Evolutionary conservation across 306 rosid genomes (phyloP), one percentile per base, ranked within the genome.

Genomic region (Dalbergia cultrata): DNA sequence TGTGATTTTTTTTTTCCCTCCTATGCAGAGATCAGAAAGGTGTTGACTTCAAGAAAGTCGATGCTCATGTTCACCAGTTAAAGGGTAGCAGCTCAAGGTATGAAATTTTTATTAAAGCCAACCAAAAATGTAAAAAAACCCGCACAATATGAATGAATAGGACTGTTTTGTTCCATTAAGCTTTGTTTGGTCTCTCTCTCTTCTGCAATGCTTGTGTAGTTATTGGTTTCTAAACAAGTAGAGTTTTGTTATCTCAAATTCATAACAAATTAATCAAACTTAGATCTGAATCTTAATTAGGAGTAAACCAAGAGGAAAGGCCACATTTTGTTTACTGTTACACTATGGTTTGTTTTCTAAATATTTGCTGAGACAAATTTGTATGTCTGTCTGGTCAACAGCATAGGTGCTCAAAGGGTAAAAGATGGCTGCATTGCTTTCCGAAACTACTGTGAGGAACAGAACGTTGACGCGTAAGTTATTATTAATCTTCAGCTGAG

Each of bases 41-140:
- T 65, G 92, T 92, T 67, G 98, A 96, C 84, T 96, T 90, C 95
- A 88, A 84, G 88, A 90, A 81, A 84, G 89, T 93, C 82, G 99
- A 94, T 90, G 93, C 98, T 43, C 94, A 89, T 87, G 98, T 93
- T 74, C 98, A 96, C 88, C 99, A 93, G 86, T 83, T 96, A 47
- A 96, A 96, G 91, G 98, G 99, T 53, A 96, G 99, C 88, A 93
- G 97, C 86, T 91, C 99, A 76, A 96, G 99, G 99, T 96, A 87
- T 66, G 16, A 13, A 66, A 19, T 67, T 72, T 43, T 75, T 70
- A 44, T 67, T 62, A 5, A 12, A 39, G 43, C 76, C 58, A 26
- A 18, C 43, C 35, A 71, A 39, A 58, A 70, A 67, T 74, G 73
- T 74, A 43, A 13, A 26, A 26, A 49, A 50, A 44, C 16, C 56